These are phyloP conservation scores for Pseudoturritis turrita DNA, from an alignment of 345 rosid genomes.

Conservation along the genomic window DNA sequence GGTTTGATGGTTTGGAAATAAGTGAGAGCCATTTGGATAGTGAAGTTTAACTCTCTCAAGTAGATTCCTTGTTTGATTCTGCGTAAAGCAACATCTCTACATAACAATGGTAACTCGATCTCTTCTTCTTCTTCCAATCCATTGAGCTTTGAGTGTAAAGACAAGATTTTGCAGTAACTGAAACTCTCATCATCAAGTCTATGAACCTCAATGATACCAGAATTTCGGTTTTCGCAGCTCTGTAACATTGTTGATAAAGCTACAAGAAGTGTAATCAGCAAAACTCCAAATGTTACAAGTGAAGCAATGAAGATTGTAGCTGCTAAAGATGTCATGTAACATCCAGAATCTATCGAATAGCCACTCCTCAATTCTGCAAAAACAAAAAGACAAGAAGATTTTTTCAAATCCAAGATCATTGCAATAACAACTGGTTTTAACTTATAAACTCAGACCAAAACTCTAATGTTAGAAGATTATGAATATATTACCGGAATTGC, in stretches of 20 bases:
- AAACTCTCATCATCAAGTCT: constrained; percentile 31
- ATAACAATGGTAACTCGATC: constrained; percentile 48
- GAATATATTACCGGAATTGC: constrained; percentile 51
- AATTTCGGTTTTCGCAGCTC: constrained; percentile 47
- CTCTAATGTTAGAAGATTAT: neutral
- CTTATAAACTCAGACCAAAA: constrained; percentile 1
- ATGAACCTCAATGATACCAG: constrained; percentile 44
- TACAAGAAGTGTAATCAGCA: constrained; percentile 55
- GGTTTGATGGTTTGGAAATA: constrained; percentile 42
- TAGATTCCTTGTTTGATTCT: constrained; percentile 45
- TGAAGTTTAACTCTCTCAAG: constrained; percentile 49
- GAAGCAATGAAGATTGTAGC: constrained; percentile 63
- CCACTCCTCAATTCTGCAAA: constrained; percentile 53
- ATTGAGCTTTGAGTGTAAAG: constrained; percentile 60
- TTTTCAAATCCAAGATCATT: neutral
- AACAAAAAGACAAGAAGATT: neutral
- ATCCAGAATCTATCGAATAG: constrained; percentile 58
- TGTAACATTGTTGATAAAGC: constrained; percentile 72
- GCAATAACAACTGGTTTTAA: neutral
- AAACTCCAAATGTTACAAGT: constrained; percentile 54
- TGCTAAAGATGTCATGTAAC: constrained; percentile 74
- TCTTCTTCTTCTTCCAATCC: constrained; percentile 24
- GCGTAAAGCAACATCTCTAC: constrained; percentile 42
- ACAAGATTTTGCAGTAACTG: constrained; percentile 49
- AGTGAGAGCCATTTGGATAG: constrained; percentile 40